Evolutionary conservation across 23 red algal species (phyloP).

Genomic region (Gracilaria vermiculophylla): DNA sequence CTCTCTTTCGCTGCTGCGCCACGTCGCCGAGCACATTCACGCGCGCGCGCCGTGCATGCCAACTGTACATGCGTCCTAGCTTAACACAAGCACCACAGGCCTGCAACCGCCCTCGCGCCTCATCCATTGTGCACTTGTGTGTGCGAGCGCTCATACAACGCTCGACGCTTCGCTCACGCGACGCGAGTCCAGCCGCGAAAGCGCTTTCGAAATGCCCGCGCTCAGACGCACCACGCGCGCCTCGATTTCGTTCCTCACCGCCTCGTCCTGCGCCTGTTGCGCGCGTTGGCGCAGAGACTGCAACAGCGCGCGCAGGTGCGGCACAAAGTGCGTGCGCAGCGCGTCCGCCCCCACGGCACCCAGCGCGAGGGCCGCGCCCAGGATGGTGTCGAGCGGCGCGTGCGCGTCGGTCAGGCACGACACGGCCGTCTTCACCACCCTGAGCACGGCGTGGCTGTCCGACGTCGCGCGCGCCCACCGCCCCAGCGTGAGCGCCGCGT

Average conservation of each 20-base stretch:
- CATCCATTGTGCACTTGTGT: too few relatives aligned
- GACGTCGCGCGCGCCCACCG: not conserved
- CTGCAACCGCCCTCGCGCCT: too few relatives aligned
- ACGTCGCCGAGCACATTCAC: too few relatives aligned
- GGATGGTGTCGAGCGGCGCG: conserved; percentile 19
- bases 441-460: not conserved
- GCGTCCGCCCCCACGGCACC: conserved; percentile 18
- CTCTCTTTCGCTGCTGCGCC: too few relatives aligned
- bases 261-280: not conserved
- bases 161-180: not conserved
- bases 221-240: conserved; percentile 6
- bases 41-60: conserved; percentile 64
- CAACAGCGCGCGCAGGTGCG: conserved; percentile 42
- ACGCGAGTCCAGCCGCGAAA: not conserved
- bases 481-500: not conserved
- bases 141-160: too few relatives aligned
- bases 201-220: not conserved
- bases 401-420: conserved; percentile 7
- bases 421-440: conserved; percentile 46
- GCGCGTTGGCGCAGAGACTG: not conserved
- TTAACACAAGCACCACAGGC: too few relatives aligned
- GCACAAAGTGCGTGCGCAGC: conserved; percentile 9
- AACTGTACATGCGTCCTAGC: conserved; percentile 72
- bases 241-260: conserved; percentile 4
- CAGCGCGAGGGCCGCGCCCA: conserved; percentile 29